phyloP scores from a whole-genome alignment of 768 basidiomycete genomes.

The Roridomyces roridus region DNA sequence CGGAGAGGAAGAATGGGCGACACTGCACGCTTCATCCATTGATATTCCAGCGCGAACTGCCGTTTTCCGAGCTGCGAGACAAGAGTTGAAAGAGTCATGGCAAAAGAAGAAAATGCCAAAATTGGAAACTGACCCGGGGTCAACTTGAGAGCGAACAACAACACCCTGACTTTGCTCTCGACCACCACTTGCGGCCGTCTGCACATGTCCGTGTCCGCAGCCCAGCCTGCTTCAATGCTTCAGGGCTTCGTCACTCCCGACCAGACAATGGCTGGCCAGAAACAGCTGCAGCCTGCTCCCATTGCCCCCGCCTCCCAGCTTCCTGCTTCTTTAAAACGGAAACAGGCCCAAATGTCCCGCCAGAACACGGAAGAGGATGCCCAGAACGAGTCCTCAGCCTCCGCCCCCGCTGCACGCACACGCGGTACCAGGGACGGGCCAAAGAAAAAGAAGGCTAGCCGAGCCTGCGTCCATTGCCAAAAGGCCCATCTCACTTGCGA shows the following conservation, averaged over 20 bases:
- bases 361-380: slow-evolving; percentile 55
- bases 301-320: slow-evolving; percentile 24
- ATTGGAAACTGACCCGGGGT: not conserved
- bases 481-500: slow-evolving; percentile 99
- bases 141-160: not conserved
- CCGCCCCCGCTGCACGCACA: slow-evolving; percentile 50
- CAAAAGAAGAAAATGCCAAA: not conserved
- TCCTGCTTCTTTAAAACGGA: slow-evolving; percentile 29
- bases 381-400: slow-evolving; percentile 57
- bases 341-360: slow-evolving; percentile 47
- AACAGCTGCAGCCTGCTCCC: slow-evolving; percentile 17
- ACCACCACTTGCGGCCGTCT: not conserved
- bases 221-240: slow-evolving; percentile 8
- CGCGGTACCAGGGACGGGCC: slow-evolving; percentile 70
- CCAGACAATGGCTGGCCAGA: slow-evolving; percentile 14
- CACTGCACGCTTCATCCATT: slow-evolving; percentile 48
- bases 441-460: slow-evolving; percentile 94
- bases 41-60: slow-evolving; percentile 47
- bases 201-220: slow-evolving; percentile 23
- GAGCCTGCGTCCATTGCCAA: slow-evolving; percentile 95
- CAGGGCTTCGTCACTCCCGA: not conserved
- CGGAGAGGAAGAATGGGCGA: slow-evolving; percentile 31
- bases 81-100: slow-evolving; percentile 24
- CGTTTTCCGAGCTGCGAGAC: slow-evolving; percentile 35
- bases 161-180: not conserved